These are phyloP conservation scores for Suillus occidentalis DNA, from an alignment of 768 basidiomycete species.

Conservation along the genomic window DNA sequence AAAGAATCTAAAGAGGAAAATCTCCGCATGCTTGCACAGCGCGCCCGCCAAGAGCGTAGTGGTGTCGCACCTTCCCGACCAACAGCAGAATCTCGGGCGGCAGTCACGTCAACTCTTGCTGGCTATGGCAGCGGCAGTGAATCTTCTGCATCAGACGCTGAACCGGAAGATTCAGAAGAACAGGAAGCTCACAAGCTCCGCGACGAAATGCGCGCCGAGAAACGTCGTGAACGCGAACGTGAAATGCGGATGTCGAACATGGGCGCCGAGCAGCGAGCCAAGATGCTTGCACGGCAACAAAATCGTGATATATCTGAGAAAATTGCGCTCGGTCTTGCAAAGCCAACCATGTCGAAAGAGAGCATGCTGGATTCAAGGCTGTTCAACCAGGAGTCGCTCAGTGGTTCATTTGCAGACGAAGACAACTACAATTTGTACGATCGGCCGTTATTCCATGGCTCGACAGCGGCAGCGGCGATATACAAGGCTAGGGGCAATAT, in stretches of 20 bases:
- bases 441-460: conserved; percentile 92
- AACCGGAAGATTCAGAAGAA: conserved; percentile 70
- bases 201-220: conserved; percentile 89
- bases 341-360: conserved; percentile 95
- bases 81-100: conserved; percentile 64
- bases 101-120: conserved; percentile 73
- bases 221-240: conserved; percentile 90
- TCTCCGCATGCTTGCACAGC: conserved; percentile 89
- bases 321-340: conserved; percentile 95
- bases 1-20: conserved; percentile 95
- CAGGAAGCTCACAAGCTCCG: conserved; percentile 85
- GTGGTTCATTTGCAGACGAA: conserved; percentile 81
- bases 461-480: conserved; percentile 97
- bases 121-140: conserved; percentile 85
- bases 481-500: conserved; percentile 95
- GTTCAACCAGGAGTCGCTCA: conserved; percentile 94
- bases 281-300: conserved; percentile 92
- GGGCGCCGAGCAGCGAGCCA: conserved; percentile 95
- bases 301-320: conserved; percentile 99
- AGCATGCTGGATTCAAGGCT: conserved; percentile 95
- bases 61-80: conserved; percentile 71
- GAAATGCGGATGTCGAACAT: conserved; percentile 99
- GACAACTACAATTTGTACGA: conserved; percentile 97
- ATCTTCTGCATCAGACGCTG: conserved; percentile 45
- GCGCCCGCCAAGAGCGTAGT: conserved; percentile 90